Base-by-base conservation (phyloP, 768 basidiomycete species). In the Kwoniella dejecticola region DNA sequence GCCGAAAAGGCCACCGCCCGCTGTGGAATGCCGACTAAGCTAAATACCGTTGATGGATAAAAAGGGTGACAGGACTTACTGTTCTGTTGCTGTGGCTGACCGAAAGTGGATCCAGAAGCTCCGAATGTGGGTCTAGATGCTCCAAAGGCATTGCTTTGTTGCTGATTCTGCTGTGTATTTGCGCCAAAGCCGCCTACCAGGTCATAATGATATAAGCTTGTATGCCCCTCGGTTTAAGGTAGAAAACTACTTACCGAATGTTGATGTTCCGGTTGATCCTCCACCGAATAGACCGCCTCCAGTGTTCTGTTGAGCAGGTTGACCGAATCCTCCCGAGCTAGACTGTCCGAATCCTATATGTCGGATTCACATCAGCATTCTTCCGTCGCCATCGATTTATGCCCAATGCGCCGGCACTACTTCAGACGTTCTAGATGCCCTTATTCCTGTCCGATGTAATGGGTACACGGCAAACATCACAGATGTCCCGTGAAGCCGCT, bases 31-130 rank as follows among this genome's bases (percentile, higher is more conserved):
- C 4, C 6, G 52, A 11, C 27, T 49, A 17, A 50, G 33, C 47
- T 7, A 13, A 11, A 19, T 2, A n/a, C n/a, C n/a, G n/a, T n/a
- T 48, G 27, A 11, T 2, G 27, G 29, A 26, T 1, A 57, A 26
- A 13, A 13, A 19, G 4, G 40, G 29, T 2, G n/a, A 27, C 8
- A 1, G 13, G 33, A 57, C 56, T 57, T 31, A 52, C 58, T 52
- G 58, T 29, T 60, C 17, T 60, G 58, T 15, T 40, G 48, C 19
- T 50, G 58, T 42, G 79, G 70, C 63, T 84, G 84, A 8, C 87
- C 88, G 74, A 90, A 90, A 21, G 87, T 74, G 15, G 83, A 81
- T 23, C 83, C 80, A 36, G 80, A 77, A 44, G 85, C 83, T 69
- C 73, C 72, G 40, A 74, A 73, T 19, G 68, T 68, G 6, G 77